These are phyloP conservation scores for Misopates orontium DNA, from an alignment of 257 asterid genomes.

Conservation along the genomic window DNA sequence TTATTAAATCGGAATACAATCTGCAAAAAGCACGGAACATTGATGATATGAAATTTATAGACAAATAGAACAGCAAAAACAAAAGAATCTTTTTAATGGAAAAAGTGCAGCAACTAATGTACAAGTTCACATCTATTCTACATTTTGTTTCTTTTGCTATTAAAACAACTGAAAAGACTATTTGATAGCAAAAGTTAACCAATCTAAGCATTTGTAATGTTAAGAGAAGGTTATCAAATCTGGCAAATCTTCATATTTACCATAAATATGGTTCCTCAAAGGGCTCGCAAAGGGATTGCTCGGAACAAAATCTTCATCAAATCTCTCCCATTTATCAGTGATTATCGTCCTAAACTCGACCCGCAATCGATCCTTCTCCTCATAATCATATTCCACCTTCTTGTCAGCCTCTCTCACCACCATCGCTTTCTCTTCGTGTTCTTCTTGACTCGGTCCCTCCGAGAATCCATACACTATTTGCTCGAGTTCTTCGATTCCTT, in stretches of 20 bases:
- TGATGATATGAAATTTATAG: too few relatives aligned
- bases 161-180: constrained; percentile 2
- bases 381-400: background rate
- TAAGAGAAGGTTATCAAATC: constrained; percentile 46
- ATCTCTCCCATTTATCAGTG: constrained; percentile 57
- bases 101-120: constrained; percentile 2
- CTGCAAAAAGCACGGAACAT: too few relatives aligned
- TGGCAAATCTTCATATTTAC: constrained; percentile 30
- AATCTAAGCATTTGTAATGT: background rate
- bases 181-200: background rate
- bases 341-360: constrained; percentile 33
- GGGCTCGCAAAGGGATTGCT: constrained; percentile 28
- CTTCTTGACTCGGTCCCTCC: background rate
- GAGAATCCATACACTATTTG: constrained; percentile 46
- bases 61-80: background rate
- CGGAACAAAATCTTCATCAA: constrained; percentile 41
- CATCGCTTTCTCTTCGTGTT: constrained; percentile 29
- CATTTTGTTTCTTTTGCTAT: background rate
- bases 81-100: background rate
- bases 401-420: constrained; percentile 21
- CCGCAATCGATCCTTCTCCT: background rate
- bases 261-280: background rate
- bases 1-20: too few relatives aligned
- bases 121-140: background rate
- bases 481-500: constrained; percentile 63